Conservation (phyloP, 257 asterid species). For the Paulownia fortunei region DNA sequence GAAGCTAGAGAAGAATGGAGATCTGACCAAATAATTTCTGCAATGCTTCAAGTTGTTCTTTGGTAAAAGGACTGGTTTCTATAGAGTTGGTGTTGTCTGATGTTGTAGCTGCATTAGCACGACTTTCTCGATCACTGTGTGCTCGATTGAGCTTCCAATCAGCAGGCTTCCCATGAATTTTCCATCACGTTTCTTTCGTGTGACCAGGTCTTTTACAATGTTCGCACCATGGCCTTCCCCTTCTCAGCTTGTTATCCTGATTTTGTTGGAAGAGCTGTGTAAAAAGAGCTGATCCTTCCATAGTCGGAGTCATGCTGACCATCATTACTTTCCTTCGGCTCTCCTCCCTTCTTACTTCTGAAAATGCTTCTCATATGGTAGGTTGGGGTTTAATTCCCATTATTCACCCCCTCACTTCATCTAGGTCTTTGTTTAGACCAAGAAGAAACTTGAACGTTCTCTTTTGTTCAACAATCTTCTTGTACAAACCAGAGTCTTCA, state of each 20-base stretch:
- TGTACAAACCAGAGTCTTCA: not conserved
- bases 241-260: too few species aligned
- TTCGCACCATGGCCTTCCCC: too few species aligned
- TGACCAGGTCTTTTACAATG: too few species aligned
- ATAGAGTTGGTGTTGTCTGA: too few species aligned
- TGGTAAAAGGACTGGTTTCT: not conserved
- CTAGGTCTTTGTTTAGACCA: too few species aligned
- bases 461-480: conserved; percentile 13
- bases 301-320: too few species aligned
- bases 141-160: too few species aligned
- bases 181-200: not conserved
- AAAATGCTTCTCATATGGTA: not conserved
- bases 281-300: too few species aligned
- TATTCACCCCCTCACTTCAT: conserved; percentile 20
- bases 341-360: conserved; percentile 1
- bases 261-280: too few species aligned
- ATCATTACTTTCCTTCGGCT: not conserved
- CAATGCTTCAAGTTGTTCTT: not conserved
- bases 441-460: too few species aligned
- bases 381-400: not conserved
- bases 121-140: too few species aligned
- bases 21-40: not conserved
- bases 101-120: too few species aligned
- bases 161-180: not conserved
- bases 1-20: not conserved